These are phyloP conservation scores for Oryza nivara DNA, from an alignment of 176 grass and related monocot species.

Conservation along the genomic window DNA sequence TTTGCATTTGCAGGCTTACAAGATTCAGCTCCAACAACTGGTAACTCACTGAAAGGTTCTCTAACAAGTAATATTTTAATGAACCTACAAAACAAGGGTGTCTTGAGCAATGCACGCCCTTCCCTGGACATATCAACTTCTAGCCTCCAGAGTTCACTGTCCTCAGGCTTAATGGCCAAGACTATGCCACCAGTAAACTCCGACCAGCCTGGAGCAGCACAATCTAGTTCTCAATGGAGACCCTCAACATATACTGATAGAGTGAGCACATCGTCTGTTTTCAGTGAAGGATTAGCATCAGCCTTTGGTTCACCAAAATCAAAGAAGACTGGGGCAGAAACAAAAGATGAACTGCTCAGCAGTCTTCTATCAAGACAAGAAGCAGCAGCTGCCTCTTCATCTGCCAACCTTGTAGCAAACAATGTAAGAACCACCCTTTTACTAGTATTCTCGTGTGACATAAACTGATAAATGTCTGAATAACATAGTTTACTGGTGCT, in stretches of 20 bases:
- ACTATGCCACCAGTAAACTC: constrained; percentile 35
- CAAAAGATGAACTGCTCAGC: constrained; percentile 86
- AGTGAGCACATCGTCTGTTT: constrained; percentile 72
- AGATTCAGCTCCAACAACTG: constrained; percentile 60
- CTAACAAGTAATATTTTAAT: constrained; percentile 58
- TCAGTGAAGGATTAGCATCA: constrained; percentile 84
- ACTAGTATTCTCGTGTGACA: neutral
- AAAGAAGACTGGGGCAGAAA: constrained; percentile 92
- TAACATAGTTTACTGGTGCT: constrained; percentile 19
- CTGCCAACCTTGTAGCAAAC: constrained; percentile 48
- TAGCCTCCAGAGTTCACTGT: constrained; percentile 48
- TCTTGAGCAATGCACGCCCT: constrained; percentile 59
- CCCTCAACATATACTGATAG: constrained; percentile 74
- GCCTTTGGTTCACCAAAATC: constrained; percentile 81
- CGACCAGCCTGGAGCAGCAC: constrained; percentile 53
- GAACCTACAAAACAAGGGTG: constrained; percentile 77
- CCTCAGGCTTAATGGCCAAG: constrained; percentile 52
- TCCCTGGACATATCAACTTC: constrained; percentile 54
- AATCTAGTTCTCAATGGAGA: constrained; percentile 44
- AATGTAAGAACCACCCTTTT: constrained; percentile 58
- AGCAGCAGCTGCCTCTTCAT: constrained; percentile 44
- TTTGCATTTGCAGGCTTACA: constrained; percentile 57
- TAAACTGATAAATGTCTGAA: neutral
- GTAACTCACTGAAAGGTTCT: constrained; percentile 61
- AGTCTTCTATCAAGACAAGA: constrained; percentile 72